Percentiles rank a stretch among this genome's conserved stretches.
Conservation (phyloP, 202 grass and related monocot genomes). For the Dendrocalamus latiflorus region DNA sequence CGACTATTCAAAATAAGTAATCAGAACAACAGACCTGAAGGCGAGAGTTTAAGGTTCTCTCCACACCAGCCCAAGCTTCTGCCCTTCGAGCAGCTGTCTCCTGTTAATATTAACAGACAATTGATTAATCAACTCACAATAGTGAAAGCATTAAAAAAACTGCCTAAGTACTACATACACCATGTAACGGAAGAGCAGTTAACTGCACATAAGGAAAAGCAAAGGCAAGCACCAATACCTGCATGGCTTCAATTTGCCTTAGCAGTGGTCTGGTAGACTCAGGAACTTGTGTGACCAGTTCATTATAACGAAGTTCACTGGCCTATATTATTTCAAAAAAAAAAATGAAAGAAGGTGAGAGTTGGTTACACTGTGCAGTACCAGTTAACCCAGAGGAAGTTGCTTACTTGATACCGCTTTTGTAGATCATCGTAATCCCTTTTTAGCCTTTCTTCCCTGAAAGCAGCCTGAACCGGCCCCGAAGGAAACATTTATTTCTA, state of each 20-base stretch:
- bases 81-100: constrained; percentile 82
- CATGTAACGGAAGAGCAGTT: not conserved
- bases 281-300: constrained; percentile 95
- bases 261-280: constrained; percentile 94
- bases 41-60: constrained; percentile 90
- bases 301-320: constrained; percentile 97
- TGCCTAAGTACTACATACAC: not conserved
- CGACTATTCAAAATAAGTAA: constrained; percentile 2
- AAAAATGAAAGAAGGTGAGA: constrained; percentile 12
- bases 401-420: constrained; percentile 89
- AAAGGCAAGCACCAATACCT: constrained; percentile 49
- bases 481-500: constrained; percentile 6
- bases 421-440: constrained; percentile 95
- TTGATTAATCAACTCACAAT: constrained; percentile 8
- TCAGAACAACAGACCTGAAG: constrained; percentile 59
- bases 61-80: constrained; percentile 94
- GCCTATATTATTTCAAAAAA: constrained; percentile 35
- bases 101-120: constrained; percentile 52
- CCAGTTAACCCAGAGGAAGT: not conserved
- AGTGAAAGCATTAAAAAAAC: not conserved
- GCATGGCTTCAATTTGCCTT: constrained; percentile 99
- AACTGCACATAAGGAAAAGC: not conserved
- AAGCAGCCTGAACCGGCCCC: constrained; percentile 54
- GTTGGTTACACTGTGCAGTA: not conserved
- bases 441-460: constrained; percentile 92